A percentile compares a stretch with the other conserved stretches of the same genome.
Conservation (phyloP, 176 grass and related monocot genomes). For the Aechmea fasciata region DNA sequence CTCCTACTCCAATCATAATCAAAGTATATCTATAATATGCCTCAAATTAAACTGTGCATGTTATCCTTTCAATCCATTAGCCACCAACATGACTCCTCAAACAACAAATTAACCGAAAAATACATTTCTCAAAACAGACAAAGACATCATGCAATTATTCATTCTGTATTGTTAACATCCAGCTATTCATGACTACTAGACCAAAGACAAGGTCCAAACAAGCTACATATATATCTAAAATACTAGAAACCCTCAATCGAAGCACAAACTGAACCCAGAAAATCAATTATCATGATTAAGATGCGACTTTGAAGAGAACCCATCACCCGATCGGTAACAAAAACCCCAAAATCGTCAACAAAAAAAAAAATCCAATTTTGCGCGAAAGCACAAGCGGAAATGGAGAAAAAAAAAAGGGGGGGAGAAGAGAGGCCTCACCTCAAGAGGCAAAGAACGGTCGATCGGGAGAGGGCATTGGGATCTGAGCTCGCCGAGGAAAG, state of each 20-base stretch:
- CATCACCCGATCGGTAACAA: not conserved
- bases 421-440: slow-evolving; percentile 18
- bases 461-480: slow-evolving; percentile 42
- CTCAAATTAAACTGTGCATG: not conserved
- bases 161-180: not conserved
- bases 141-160: not conserved
- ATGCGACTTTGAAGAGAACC: not conserved
- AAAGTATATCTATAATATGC: not conserved
- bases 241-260: not conserved
- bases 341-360: not conserved
- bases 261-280: not conserved
- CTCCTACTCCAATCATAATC: too few relatives aligned
- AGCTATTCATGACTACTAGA: not conserved
- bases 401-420: not conserved
- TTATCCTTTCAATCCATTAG: not conserved
- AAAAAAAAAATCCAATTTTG: not conserved
- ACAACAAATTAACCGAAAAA: not conserved
- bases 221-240: not conserved
- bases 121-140: not conserved
- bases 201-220: not conserved
- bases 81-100: not conserved
- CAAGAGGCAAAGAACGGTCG: slow-evolving; percentile 32
- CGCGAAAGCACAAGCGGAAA: not conserved
- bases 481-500: slow-evolving; percentile 37
- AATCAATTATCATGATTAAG: not conserved